Evolutionary conservation across 2,329 filamentous ascomycete genomes (phyloP).

Genomic region (Myotisia sp.): DNA sequence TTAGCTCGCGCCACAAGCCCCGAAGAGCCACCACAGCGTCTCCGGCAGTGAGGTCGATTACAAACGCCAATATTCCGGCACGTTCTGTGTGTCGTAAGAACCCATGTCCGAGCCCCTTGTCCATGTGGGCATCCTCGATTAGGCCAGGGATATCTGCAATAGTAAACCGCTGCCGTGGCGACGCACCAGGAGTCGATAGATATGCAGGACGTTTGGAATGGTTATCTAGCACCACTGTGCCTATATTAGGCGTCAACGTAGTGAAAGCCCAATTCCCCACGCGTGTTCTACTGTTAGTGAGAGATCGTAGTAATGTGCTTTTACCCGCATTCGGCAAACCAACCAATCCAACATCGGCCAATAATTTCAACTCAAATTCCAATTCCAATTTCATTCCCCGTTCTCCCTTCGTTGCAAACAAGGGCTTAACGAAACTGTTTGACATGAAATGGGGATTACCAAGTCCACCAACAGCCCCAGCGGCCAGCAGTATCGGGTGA

Average conservation of each 20-base stretch:
- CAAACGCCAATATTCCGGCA: slow-evolving; percentile 82
- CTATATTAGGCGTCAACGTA: slow-evolving; percentile 85
- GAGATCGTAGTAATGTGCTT: slow-evolving; percentile 72
- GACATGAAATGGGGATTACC: slow-evolving; percentile 90
- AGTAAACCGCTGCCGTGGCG: slow-evolving; percentile 64
- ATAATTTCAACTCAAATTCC: slow-evolving; percentile 81
- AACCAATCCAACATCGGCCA: slow-evolving; percentile 88
- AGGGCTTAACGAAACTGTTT: slow-evolving; percentile 57
- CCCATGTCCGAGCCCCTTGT: slow-evolving; percentile 76
- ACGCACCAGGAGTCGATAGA: slow-evolving; percentile 33
- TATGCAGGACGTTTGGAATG: slow-evolving; percentile 58
- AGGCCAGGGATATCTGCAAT: slow-evolving; percentile 92
- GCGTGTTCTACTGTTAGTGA: slow-evolving; percentile 77
- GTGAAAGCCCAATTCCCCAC: slow-evolving; percentile 96
- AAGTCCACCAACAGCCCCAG: slow-evolving; percentile 75
- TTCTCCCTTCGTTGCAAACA: slow-evolving; percentile 81
- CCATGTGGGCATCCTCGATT: slow-evolving; percentile 81
- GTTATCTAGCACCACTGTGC: slow-evolving; percentile 84
- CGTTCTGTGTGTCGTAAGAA: slow-evolving; percentile 92
- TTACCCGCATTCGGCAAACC: slow-evolving; percentile 94
- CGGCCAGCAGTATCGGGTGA: slow-evolving; percentile 68
- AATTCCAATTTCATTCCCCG: slow-evolving; percentile 62
- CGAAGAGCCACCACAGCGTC: slow-evolving; percentile 67
- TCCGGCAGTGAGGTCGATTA: slow-evolving; percentile 68
- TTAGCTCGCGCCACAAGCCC: slow-evolving; percentile 78